These are phyloP conservation scores for Citrus sp. DNA, from an alignment of 345 rosid species.

Conservation along the genomic window DNA sequence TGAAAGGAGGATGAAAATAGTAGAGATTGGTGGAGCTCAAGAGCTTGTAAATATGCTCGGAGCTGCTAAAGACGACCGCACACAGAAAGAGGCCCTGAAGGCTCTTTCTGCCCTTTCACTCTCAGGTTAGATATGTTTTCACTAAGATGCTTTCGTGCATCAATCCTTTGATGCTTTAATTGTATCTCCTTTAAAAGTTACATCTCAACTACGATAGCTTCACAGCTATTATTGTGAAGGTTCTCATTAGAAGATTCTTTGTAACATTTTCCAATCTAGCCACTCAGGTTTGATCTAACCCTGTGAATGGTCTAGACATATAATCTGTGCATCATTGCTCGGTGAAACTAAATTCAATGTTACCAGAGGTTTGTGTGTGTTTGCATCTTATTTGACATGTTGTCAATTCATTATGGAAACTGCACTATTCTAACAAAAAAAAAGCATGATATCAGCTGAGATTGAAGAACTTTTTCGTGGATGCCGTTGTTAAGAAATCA, in stretches of 20 bases:
- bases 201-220: background rate
- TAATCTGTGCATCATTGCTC: background rate
- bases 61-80: slow-evolving; percentile 72
- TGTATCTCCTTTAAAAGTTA: background rate
- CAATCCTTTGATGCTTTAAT: background rate
- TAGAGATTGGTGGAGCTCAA: slow-evolving; percentile 83
- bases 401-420: background rate
- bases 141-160: background rate
- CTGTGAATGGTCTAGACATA: background rate
- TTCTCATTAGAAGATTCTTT: background rate
- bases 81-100: slow-evolving; percentile 74
- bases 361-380: background rate
- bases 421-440: background rate
- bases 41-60: slow-evolving; percentile 75
- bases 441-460: background rate
- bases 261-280: background rate
- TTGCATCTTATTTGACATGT: background rate
- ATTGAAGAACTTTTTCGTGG: background rate
- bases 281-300: background rate
- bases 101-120: slow-evolving; percentile 70
- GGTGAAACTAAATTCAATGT: background rate
- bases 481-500: background rate
- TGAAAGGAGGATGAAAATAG: slow-evolving; percentile 87
- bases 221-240: background rate
- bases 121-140: slow-evolving; percentile 42